Evolutionary conservation across 2,329 filamentous ascomycete species (phyloP).

Genomic region (Beauveria sp.): DNA sequence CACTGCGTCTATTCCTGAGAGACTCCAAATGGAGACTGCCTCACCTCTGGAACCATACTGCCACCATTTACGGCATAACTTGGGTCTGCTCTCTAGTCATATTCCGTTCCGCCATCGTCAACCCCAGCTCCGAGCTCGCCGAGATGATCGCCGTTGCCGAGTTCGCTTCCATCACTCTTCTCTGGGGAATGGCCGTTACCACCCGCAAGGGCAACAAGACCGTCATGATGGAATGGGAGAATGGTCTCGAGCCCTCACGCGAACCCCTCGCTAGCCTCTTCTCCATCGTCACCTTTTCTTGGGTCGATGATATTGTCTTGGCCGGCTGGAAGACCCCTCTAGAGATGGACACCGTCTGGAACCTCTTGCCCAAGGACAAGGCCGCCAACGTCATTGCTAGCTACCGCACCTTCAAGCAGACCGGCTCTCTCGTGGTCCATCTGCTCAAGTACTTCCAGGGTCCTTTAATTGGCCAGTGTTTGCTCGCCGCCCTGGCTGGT

Average conservation of each 20-base stretch:
- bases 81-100: conserved; percentile 72
- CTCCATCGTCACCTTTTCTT: conserved; percentile 79
- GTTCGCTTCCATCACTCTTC: conserved; percentile 65
- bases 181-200: conserved; percentile 68
- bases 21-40: conserved; percentile 60
- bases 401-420: conserved; percentile 81
- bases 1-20: conserved; percentile 61
- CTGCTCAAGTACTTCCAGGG: conserved; percentile 78
- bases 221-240: conserved; percentile 82
- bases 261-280: conserved; percentile 85
- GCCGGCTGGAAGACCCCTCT: conserved; percentile 79
- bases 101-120: conserved; percentile 80
- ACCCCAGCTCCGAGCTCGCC: conserved; percentile 57
- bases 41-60: conserved; percentile 87
- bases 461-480: conserved; percentile 66
- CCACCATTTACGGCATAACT: conserved; percentile 70
- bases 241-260: conserved; percentile 74
- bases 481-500: conserved; percentile 72
- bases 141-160: conserved; percentile 62
- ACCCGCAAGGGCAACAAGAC: conserved; percentile 89
- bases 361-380: conserved; percentile 80
- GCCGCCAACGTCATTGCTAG: conserved; percentile 70
- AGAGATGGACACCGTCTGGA: conserved; percentile 85
- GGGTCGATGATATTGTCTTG: conserved; percentile 86
- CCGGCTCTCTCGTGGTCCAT: conserved; percentile 69